Evolutionary conservation across 345 rosid species (phyloP).

Genomic region (Gossypium arboreum): DNA sequence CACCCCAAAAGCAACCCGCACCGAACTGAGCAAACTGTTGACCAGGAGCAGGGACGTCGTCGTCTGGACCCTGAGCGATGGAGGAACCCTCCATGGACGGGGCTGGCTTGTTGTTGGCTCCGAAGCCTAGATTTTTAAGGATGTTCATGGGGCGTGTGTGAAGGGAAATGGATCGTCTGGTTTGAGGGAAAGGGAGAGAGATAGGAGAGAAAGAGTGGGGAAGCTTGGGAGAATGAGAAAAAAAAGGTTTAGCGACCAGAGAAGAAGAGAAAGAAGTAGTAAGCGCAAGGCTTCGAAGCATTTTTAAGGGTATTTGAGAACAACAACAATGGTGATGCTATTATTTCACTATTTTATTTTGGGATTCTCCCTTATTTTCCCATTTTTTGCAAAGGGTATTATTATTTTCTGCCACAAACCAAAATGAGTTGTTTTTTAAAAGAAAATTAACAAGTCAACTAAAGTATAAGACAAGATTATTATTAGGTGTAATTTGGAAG

Average conservation of each 20-base stretch:
- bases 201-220: slow-evolving; percentile 11
- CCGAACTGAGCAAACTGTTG: slow-evolving; percentile 81
- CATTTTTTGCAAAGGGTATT: too few relatives aligned
- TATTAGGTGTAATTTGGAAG: not conserved
- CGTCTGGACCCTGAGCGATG: slow-evolving; percentile 68
- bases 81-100: slow-evolving; percentile 56
- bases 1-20: slow-evolving; percentile 98
- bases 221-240: slow-evolving; percentile 10
- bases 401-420: too few relatives aligned
- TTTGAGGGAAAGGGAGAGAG: slow-evolving; percentile 22
- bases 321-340: not conserved
- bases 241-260: slow-evolving; percentile 16
- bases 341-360: not conserved
- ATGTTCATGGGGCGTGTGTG: slow-evolving; percentile 65
- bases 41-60: slow-evolving; percentile 68
- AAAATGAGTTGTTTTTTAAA: too few relatives aligned
- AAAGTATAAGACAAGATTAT: not conserved
- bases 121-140: slow-evolving; percentile 82
- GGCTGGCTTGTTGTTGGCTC: slow-evolving; percentile 35
- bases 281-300: not conserved
- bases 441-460: too few relatives aligned
- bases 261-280: slow-evolving; percentile 12
- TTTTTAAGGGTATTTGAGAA: not conserved
- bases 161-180: slow-evolving; percentile 22
- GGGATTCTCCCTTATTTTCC: not conserved